These are phyloP conservation scores for Simplicillium sp. DNA, from an alignment of 2,329 filamentous ascomycete genomes.

Conservation along the genomic window DNA sequence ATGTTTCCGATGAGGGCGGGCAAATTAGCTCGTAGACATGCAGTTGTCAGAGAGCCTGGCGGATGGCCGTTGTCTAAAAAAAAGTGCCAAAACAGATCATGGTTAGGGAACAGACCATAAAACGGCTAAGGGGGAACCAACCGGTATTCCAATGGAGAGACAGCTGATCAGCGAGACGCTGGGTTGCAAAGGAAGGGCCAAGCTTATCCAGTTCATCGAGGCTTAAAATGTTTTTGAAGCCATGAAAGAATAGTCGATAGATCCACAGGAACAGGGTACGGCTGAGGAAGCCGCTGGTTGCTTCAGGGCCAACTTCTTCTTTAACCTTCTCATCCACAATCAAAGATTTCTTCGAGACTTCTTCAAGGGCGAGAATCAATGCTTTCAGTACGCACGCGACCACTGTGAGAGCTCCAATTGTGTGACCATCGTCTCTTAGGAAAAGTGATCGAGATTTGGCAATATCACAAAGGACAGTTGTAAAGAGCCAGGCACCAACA, in stretches of 20 bases:
- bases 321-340: background rate
- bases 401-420: background rate
- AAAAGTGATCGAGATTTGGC: background rate
- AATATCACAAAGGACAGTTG: background rate
- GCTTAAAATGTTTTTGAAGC: background rate
- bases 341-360: background rate
- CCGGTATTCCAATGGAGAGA: no score
- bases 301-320: background rate
- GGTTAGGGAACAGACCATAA: no score
- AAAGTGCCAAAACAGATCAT: no score
- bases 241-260: background rate
- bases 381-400: background rate
- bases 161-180: background rate
- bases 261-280: background rate
- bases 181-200: background rate
- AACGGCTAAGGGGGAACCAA: no score
- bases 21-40: no score
- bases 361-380: background rate
- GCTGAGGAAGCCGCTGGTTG: background rate
- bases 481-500: background rate
- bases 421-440: background rate
- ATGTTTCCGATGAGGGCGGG: no score
- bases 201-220: background rate
- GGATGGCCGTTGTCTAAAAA: no score
- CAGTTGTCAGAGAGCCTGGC: no score